Evolutionary conservation across 805 yeast species (phyloP).

Genomic region (Candida succiphila): DNA sequence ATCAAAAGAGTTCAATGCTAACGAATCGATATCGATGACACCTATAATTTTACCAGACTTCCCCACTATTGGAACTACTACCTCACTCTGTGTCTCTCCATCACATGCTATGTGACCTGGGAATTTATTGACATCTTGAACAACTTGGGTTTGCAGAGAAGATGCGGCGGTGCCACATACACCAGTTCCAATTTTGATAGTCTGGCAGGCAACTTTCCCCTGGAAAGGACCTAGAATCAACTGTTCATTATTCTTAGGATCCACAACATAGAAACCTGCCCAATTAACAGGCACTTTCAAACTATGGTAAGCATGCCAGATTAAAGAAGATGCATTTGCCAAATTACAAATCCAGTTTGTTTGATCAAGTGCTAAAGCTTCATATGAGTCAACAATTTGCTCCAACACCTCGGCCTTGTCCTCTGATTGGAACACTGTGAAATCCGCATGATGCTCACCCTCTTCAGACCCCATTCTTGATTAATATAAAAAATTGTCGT

Average conservation of each 20-base stretch:
- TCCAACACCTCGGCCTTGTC: conserved; percentile 47
- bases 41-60: conserved; percentile 41
- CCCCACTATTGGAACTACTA: conserved; percentile 78
- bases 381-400: conserved; percentile 47
- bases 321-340: conserved; percentile 74
- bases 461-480: neutral
- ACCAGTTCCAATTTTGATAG: conserved; percentile 68
- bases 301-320: conserved; percentile 82
- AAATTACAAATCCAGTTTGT: conserved; percentile 84
- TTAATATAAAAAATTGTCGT: no score
- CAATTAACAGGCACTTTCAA: conserved; percentile 58
- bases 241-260: conserved; percentile 26
- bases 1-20: conserved; percentile 55
- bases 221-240: conserved; percentile 87
- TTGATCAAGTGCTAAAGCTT: conserved; percentile 53
- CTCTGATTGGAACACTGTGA: conserved; percentile 37
- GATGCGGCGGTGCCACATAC: conserved; percentile 87
- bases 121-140: conserved; percentile 62
- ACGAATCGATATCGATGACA: conserved; percentile 82
- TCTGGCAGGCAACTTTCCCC: conserved; percentile 95
- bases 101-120: conserved; percentile 98
- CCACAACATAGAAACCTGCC: conserved; percentile 81
- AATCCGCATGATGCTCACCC: conserved; percentile 61
- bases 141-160: conserved; percentile 53
- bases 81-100: conserved; percentile 87